Base-by-base conservation (phyloP, 2,329 filamentous ascomycete species). In the Coniochaeta sp. region DNA sequence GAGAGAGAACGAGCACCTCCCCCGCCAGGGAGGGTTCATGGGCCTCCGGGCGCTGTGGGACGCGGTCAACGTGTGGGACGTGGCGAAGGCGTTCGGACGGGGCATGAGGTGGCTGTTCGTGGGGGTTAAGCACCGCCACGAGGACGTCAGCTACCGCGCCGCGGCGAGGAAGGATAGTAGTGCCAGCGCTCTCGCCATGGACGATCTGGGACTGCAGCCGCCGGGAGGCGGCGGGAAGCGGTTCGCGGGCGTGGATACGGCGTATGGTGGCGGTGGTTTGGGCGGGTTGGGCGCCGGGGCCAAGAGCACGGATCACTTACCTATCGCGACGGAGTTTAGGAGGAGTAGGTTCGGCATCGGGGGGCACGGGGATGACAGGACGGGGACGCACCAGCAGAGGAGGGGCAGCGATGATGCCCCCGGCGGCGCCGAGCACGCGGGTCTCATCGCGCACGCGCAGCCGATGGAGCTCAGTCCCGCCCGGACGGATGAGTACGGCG, bases 61-160 rank as follows among this genome's bases (percentile, higher is more conserved):
- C 67, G 87, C 90, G 1, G 80, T 92, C 70, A 95, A 95, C 67
- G 81, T 89, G 0, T 91, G 90, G 87, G 91, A 96, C 71, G 82
- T 96, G 47, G 75, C 91, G 68, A 96, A 93, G 74, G 89, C 89
- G 0, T 86, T 89, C 62, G 89, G 88, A 9, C 83, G 91, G 57
- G 89, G 89, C 24, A 83, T 91, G 66, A 83, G 89, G 66, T 96
- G 91, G 92, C 77, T 96, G 22, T 88, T 93, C 63, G 84, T 91
- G 17, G 91, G 91, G 47, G 81, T 84, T 59, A 88, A 85, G 70
- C 73, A 77, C 62, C 82, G 89, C 61, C 78, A 80, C 65, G 68
- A 79, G 19, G 82, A 86, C 62, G 59, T 72, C 44, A 82, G 79
- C 65, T 85, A 85, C 63, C 71, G 70, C 12, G 17, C 36, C 22